Evolutionary conservation across 1,284 basidiomycete genomes (phyloP), one percentile per base, ranked within the genome.

Genomic region (Ganoderma sinense): DNA sequence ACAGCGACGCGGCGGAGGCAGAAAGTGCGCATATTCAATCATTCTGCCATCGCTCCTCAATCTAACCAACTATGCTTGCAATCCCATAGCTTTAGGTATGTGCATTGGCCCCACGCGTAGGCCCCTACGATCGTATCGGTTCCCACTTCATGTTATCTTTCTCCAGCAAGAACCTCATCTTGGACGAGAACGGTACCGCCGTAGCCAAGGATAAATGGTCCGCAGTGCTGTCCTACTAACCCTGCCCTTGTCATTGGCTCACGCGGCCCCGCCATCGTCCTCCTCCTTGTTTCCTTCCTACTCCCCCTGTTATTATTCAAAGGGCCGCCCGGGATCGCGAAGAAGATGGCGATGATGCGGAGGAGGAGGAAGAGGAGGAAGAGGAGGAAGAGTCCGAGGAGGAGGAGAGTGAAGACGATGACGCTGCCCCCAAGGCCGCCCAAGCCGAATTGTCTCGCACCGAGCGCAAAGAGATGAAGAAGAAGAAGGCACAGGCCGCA

Each of bases 1-100:
- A 86, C 86, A 89, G 69, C 91, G 91, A 77, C 93, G 95, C 62
- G 95, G 95, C 72, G 95, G 95, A 61, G 95, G 95, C 65, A 88
- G 95, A 72, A 77, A 68, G 75, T 78, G 48, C 53, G 74, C 68
- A 51, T 36, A 68, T 65, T 56, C 53, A 66, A 45, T 14, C 18
- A 13, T 56, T 33, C 48, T 53, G 31, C 59, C 53, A 62, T 63
- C 64, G 45, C 13, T 2, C 29, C 48, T 33, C 29, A 43, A 66
- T 66, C 53, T 59, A 18, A 66, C 53, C 14, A 20, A n/a, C 48
- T 7, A 64, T 62, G 1, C 64, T 36, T 41, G 31, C 62, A 16
- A 64, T 23, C 39, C 58, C 72, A 7, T 60, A 80, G 79, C 75
- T 80, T 80, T 70, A 80, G 79, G 79, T 80, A 69, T 51, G 69